Base-by-base conservation (phyloP, 345 rosid species). In the Rhodamnia argentea region DNA sequence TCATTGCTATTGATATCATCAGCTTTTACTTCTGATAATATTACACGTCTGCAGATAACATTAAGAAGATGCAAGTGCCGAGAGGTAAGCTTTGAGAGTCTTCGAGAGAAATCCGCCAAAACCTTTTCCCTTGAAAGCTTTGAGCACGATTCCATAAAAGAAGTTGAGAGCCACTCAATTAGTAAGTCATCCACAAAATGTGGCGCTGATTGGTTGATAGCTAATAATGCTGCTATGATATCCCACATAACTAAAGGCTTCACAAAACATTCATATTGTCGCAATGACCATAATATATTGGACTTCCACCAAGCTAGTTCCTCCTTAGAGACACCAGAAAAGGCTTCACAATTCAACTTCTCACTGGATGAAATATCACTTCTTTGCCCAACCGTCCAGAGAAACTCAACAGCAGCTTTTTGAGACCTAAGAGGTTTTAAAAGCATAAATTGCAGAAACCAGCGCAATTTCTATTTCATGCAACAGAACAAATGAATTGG, bases 381-480 rank as follows among this genome's bases (percentile, higher is more conserved):
- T 62, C 89, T 84, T 86, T 94, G 99, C 84, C 96, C 98, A 88
- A 98, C 99, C 84, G 94, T 96, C 99, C 99, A 96, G 88, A 94
- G 89, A 87, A 95, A 94, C 85, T 95, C 99, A 84, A 96, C 93
- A 52, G 94, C 94, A 89, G 99, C 98, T 93, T 94, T 97, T 89
- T 92, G 95, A 83, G 93, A 90, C 92, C 98, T 97, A 91, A 10
- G 13, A 70, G 47, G 81, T 70, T 70, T n/a, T 70, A 70, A 70
- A 70, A 70, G 13, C 81, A 70, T 70, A 37, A 70, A 70, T 70
- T 18, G 47, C 81, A 37, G 47, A 70, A 70, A 70, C 13, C 81
- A 57, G n/a, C 10, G 60, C n/a, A 70, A 70, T 70, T 70, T 70
- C 78, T 18, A 32, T 70, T 70, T 10, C 40, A 37, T 18, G 81